Evolutionary conservation across 257 asterid genomes (phyloP), one percentile per base, ranked within the genome.

Genomic region (Handroanthus guayacan): DNA sequence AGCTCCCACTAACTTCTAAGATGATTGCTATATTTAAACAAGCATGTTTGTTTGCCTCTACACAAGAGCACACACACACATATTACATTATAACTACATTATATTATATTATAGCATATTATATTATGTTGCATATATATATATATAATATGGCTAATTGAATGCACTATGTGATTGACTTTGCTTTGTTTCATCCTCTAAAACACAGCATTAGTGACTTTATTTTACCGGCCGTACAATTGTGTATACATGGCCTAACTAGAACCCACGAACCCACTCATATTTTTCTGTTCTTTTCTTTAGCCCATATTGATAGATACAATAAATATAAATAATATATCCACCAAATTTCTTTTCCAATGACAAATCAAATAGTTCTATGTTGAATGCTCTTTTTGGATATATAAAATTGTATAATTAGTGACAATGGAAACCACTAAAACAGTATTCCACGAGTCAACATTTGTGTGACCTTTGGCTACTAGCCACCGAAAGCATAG

Each of bases 261-360:
- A 12, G 66, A 72, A 48, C 71, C 79, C 83, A 79, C 79, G 66
- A 72, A 48, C 71, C 79, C 83, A 79, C 79, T 73, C 56, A 12
- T 11, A 0, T 34, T 5, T 11, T 11, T 34, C 4, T 31, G n/a
- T 2, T 5, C 31, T 25, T 25, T 5, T 41, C 45, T 5, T 1
- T 6, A 3, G 17, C 20, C 69, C 13, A 38, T 66, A 17, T 9
- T 10, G 17, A 41, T 43, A 3, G 25, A 9, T 38, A 3, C 14
- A 20, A 65, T 4, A 65, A 12, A 36, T 2, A 13, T 1, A 4
- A n/a, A n/a, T 14, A 52, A 5, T 61, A 14, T 11, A 12, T 61
- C 67, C 67, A 36, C 45, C 41, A 31, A 36, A 25, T 25, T 18
- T n/a, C 16, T 60, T 9, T 31, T 60, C 65, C 65, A 60, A 20